Evolutionary conservation across 148 eudicot genomes (phyloP).

Genomic region (Mesembryanthemum crystallinum): DNA sequence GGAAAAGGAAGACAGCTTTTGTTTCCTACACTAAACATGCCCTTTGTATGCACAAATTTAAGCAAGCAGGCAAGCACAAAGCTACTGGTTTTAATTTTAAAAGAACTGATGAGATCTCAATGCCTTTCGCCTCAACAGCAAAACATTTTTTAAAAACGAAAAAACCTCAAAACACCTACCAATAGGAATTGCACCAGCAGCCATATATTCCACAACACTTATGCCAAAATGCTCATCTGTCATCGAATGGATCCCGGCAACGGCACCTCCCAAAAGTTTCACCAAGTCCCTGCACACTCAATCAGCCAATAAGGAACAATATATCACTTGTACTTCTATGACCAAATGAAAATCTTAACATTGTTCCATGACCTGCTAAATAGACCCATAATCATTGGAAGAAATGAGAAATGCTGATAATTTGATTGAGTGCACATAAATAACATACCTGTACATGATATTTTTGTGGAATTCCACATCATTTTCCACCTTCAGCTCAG

Average conservation of each 20-base stretch:
- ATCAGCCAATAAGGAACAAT: not conserved
- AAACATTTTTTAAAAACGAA: too few relatives aligned
- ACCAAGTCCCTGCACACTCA: slow-evolving; percentile 71
- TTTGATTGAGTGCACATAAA: not conserved
- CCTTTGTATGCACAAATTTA: not conserved
- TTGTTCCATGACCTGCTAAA: not conserved
- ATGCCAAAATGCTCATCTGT: slow-evolving; percentile 97
- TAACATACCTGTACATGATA: slow-evolving; percentile 72
- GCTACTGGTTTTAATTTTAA: not conserved
- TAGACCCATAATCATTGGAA: not conserved
- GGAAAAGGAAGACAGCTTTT: too few relatives aligned
- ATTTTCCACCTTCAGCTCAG: slow-evolving; percentile 60
- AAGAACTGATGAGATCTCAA: not conserved
- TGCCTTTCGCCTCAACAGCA: too few relatives aligned
- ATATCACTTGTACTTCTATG: not conserved
- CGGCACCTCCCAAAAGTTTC: slow-evolving; percentile 75
- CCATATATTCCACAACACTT: slow-evolving; percentile 93
- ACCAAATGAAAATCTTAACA: not conserved
- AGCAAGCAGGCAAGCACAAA: not conserved
- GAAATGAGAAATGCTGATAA: too few relatives aligned
- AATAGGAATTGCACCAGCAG: slow-evolving; percentile 95
- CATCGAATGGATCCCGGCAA: slow-evolving; percentile 90
- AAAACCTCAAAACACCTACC: slow-evolving; percentile 42
- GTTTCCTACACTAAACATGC: too few relatives aligned
- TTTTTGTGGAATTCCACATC: slow-evolving; percentile 88